Base-by-base conservation (phyloP, 257 asterid genomes). In the Euphrasia confusa region DNA sequence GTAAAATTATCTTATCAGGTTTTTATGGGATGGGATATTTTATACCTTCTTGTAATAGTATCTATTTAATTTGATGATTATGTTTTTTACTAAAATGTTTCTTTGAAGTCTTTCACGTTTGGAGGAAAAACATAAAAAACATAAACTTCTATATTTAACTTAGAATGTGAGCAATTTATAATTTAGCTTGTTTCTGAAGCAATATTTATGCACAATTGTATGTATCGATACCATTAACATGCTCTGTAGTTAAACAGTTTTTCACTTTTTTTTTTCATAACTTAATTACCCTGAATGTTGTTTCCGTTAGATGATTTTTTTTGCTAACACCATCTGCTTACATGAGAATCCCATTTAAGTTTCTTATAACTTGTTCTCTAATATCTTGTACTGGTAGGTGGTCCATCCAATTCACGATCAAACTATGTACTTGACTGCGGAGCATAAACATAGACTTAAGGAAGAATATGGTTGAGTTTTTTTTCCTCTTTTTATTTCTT, bases 391-490 rank as follows among this genome's bases (percentile, higher is more conserved):
- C 13, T 17, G 21, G 32, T 17, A 56, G 61, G 21, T 30, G 17
- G 18, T 56, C 18, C 61, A 56, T 56, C 44, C 61, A 56, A 56
- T 56, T 56, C 61, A 56, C 28, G 61, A 56, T 17, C 61, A 56
- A 30, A 56, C 42, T 5, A 1, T 56, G n/a, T 56, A 56, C 44
- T 56, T 56, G 61, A 30, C 40, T 7, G 40, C 42, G 2, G 40
- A 56, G 40, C 61, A 56, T n/a, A 56, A 56, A n/a, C 7, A 2
- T 4, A 56, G 44, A 30, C 61, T 56, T 2, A 56, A 56, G 61
- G 61, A 56, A 17, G 61, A 56, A 56, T 56, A 27, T 13, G 61
- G 61, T 56, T n/a, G 61, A 13, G 24, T 30, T 5, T 56, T 5
- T 28, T 12, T 24, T 54, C 7, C 59, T 9, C 3, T 17, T 13